Conservation (phyloP, 768 basidiomycete species). For the Crepidotus variabilis region DNA sequence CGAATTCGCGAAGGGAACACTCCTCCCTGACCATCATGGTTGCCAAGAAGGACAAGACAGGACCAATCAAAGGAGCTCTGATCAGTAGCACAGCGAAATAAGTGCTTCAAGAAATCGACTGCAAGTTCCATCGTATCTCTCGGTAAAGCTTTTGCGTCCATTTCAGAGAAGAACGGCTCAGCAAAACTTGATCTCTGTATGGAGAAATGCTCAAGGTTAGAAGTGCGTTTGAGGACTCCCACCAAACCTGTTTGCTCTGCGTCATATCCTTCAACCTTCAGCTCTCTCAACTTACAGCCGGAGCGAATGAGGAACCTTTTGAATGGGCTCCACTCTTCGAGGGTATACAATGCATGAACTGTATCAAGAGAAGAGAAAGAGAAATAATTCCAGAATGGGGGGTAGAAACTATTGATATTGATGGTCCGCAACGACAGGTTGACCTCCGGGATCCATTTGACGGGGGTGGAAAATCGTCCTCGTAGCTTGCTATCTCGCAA, state of each 20-base stretch:
- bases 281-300: neutral
- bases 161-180: neutral
- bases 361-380: neutral
- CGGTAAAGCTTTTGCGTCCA: neutral
- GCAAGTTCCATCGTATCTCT: neutral
- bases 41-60: neutral
- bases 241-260: neutral
- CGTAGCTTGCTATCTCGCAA: neutral
- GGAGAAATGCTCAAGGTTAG: neutral
- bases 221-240: neutral
- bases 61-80: neutral
- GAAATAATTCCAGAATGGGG: neutral
- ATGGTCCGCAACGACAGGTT: neutral
- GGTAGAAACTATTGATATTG: neutral
- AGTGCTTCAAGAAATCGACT: neutral
- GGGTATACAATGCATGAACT: neutral
- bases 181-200: neutral
- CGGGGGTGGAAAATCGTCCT: neutral
- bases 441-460: neutral
- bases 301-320: neutral
- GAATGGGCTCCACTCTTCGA: neutral
- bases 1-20: neutral
- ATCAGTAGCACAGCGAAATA: neutral
- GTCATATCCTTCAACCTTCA: neutral
- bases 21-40: neutral